Base-by-base conservation (phyloP, 177 flowering plant genomes). In the Tripterygium wilfordii region DNA sequence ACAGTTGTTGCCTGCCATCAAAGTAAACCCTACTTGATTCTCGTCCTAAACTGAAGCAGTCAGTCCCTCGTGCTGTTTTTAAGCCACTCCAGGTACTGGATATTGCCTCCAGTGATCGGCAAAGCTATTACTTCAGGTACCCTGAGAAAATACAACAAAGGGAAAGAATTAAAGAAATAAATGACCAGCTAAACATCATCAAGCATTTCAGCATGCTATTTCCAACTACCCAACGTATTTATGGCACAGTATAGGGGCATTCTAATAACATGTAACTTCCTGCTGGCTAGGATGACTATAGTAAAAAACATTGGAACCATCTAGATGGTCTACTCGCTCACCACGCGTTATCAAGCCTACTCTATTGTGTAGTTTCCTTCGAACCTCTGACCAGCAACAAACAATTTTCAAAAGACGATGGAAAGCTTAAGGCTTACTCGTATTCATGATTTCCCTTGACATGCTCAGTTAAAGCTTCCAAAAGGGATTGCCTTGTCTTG, bases 371-470 rank as follows among this genome's bases (percentile, higher is more conserved):
- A n/a, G n/a, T n/a, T n/a, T n/a, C n/a, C n/a, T n/a, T 1, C 3
- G 16, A 36, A 36, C 4, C 38, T 36, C 1, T 17, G n/a, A 36
- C 29, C 12, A 28, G 17, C 46, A 42, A 16, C 20, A 1, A 17
- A 36, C 2, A 36, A 5, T 15, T 36, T 3, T n/a, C n/a, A n/a
- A 10, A n/a, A 17, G 4, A 47, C 22, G 8, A 18, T 16, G 10
- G 4, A 18, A 46, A 51, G 44, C 16, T 22, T 31, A 4, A 36
- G 32, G 40, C 97, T 78, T 69, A 92, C 99, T 86, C 97, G 33
- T 89, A 92, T 70, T 87, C 89, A 75, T 87, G 99, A 57, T 89
- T 92, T 53, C 78, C 83, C 59, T 82, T 89, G 49, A 89, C 88
- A 58, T 92, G 97, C 59, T 77, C 86, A 20, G 80, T 84, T 42